A percentile compares a stretch with the other conserved stretches of the same genome.
phyloP scores from a whole-genome alignment of 1,284 basidiomycete genomes.

The Cutaneotrichosporon curvatum region DNA sequence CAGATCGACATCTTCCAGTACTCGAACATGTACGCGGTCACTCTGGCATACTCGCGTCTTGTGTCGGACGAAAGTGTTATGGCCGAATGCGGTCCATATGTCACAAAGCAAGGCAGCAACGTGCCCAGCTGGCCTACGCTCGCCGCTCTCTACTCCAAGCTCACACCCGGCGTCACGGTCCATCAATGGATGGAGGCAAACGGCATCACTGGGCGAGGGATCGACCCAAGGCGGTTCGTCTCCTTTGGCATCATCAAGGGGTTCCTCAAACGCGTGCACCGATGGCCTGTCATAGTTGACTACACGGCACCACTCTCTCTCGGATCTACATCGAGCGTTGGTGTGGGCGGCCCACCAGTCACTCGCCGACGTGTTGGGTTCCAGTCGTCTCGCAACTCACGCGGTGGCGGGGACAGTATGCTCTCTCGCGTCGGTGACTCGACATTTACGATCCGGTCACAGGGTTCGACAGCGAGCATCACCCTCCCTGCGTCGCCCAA shows the following conservation, averaged over 20 bases:
- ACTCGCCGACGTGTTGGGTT: conserved; percentile 6
- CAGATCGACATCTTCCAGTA: conserved; percentile 90
- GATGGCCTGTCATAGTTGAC: conserved; percentile 65
- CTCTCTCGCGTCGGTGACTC: conserved; percentile 7
- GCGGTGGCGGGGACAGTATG: neutral
- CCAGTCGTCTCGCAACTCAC: neutral
- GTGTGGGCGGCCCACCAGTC: neutral
- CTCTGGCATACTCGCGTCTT: conserved; percentile 74
- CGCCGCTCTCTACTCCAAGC: conserved; percentile 72
- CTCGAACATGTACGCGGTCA: conserved; percentile 92
- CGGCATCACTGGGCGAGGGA: conserved; percentile 62
- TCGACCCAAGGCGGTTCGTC: conserved; percentile 90
- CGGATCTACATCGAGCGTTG: neutral
- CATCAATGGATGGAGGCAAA: conserved; percentile 82
- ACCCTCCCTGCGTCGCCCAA: neutral
- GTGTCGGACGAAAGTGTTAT: conserved; percentile 73
- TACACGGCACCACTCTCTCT: conserved; percentile 9
- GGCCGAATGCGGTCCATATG: conserved; percentile 82
- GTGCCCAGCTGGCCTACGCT: conserved; percentile 69
- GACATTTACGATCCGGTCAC: conserved; percentile 25
- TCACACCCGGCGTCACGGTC: conserved; percentile 78
- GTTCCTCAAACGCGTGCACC: conserved; percentile 83
- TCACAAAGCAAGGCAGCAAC: conserved; percentile 59
- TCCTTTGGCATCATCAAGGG: conserved; percentile 99
- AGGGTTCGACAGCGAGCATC: neutral